Base-by-base conservation (phyloP, 192 early-diverging fungal species). In the Gonapodya sp. region DNA sequence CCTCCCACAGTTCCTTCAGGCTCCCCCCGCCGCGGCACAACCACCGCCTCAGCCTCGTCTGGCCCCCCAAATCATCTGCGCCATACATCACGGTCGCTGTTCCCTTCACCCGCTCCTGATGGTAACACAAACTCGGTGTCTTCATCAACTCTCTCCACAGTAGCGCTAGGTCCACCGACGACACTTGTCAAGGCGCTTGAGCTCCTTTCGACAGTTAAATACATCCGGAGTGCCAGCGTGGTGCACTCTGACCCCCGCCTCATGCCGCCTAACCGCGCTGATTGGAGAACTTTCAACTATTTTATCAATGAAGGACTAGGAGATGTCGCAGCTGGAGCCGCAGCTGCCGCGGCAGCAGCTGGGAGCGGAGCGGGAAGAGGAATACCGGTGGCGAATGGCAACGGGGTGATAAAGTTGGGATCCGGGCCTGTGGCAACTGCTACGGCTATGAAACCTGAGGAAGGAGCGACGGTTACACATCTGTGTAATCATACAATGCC, bases 271-370 rank as follows among this genome's bases (percentile, higher is more conserved):
- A 36, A 79, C 0, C 36, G 37, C 14, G 74, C 18, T 32, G 78
- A 84, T 2, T 89, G 88, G 88, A 83, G 87, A 75, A 84, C 84
- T 1, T 85, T 89, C 64, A 89, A 89, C 79, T 84, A 87, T 72
- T 31, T 32, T 31, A 33, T 34, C 34, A 14, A 81, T 34, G 34
- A 77, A 18, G 30, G 75, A 8, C 8, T 14, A 8, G 16, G 18
- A 18, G n/a, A n/a, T n/a, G n/a, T n/a, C n/a, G n/a, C n/a, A n/a
- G n/a, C n/a, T n/a, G n/a, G n/a, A n/a, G n/a, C n/a, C n/a, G n/a
- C n/a, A n/a, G n/a, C n/a, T n/a, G n/a, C n/a, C n/a, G n/a, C n/a
- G n/a, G n/a, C n/a, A n/a, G n/a, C n/a, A n/a, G n/a, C n/a, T n/a
- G n/a, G n/a, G n/a, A n/a, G n/a, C n/a, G n/a, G n/a, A n/a, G n/a